Base-by-base conservation (phyloP, 108 stramenopile species). In the Fragilariopsis cylindrus region DNA sequence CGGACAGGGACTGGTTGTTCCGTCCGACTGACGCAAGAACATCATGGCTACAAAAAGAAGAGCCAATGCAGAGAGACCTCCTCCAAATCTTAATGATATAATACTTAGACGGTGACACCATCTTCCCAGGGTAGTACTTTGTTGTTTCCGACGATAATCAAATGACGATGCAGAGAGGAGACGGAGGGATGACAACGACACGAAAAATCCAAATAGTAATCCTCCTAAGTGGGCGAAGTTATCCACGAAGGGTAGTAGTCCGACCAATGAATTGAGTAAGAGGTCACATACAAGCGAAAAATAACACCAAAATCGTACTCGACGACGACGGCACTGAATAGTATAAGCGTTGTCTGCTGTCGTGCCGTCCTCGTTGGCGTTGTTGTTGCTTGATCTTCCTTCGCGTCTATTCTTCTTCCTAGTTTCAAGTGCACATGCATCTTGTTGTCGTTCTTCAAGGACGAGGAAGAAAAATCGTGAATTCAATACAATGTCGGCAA, bases 401-500 rank as follows among this genome's bases (percentile, higher is more conserved):
- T 18, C 39, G 41, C 76, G 77, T 64, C 76, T 73, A 69, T 86
- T 78, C 19, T 70, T 75, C 12, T 48, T 50, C 39, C 76, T 73
- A 53, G 80, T 87, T 52, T 72, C 74, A 56, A 84, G 81, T 13
- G 30, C 30, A 30, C 30, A 30, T 90, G 58, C 65, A 12, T 57
- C 54, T 39, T 60, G 54, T 7, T 13, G 41, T 4, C 57, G 69
- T 39, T 74, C 60, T 39, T 57, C 41, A 1, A 80, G 73, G 16
- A 72, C 73, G n/a, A 80, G 63, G 57, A 80, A 80, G 30, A 80
- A 48, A 13, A 97, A 65, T 7, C 76, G 74, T 94, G 95, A 97
- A 81, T 97, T 96, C 48, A 95, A 82, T 65, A 85, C 74, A 44
- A 97, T 90, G 77, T 98, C 96, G 3, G 95, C 94, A 66, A 97